Percentiles rank a stretch among this genome's conserved stretches.
phyloP scores from a whole-genome alignment of 257 asterid species.

The Solanum commersonii region DNA sequence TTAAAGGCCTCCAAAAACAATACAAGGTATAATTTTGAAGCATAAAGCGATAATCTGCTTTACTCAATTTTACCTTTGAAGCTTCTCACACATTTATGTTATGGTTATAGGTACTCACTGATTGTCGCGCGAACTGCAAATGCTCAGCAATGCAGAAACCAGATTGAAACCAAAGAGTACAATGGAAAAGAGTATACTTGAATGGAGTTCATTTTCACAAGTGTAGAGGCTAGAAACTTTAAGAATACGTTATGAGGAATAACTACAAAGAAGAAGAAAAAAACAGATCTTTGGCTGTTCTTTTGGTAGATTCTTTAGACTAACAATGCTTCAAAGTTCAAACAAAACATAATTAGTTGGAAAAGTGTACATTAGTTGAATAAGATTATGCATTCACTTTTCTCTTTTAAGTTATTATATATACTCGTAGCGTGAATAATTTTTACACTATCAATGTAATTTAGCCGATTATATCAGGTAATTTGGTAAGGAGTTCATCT shows the following conservation, averaged over 20 bases:
- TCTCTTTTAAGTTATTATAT: neutral
- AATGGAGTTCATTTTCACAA: neutral
- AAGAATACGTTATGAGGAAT: neutral
- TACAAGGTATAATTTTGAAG: constrained; percentile 41
- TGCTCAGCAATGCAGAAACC: constrained; percentile 40
- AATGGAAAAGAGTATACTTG: neutral
- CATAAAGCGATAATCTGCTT: neutral
- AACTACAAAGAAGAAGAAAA: neutral
- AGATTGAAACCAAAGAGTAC: constrained; percentile 14
- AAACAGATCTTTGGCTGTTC: neutral
- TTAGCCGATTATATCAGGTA: neutral
- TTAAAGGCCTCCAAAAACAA: constrained; percentile 70
- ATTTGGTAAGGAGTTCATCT: neutral
- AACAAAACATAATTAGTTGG: neutral
- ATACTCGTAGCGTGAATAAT: neutral
- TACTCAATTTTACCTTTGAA: neutral
- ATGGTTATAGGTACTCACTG: constrained; percentile 39
- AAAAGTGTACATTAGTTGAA: neutral
- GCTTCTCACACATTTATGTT: neutral
- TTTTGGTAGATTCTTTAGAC: neutral
- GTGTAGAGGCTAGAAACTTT: neutral
- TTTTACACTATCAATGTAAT: neutral
- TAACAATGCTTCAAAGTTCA: neutral
- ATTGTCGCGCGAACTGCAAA: constrained; percentile 52
- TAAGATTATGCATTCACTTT: neutral